Evolutionary conservation across 2,329 filamentous ascomycete species (phyloP), one percentile per base, ranked within the genome.

Genomic region (Colletotrichum navitas): DNA sequence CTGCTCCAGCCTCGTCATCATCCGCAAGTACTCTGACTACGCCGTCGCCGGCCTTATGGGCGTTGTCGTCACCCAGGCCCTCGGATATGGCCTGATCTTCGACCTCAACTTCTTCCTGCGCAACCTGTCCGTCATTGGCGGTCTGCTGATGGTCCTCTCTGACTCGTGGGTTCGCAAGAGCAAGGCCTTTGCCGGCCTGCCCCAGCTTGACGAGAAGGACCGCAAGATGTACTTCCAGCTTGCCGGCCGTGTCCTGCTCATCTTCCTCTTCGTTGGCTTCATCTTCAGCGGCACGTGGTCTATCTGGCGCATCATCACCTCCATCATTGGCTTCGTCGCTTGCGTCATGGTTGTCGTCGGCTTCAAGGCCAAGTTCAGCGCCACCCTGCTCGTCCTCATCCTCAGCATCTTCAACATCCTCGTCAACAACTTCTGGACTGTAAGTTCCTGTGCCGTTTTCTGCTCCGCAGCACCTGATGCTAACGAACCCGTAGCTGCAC

Each of bases 221-320:
- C 93, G 95, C 85, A 99, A 98, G 89, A 98, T 98, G 95, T 99
- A 99, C 88, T 97, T 99, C 85, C 96, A 98, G 89, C 92, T 99
- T 74, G 96, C 96, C 76, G 96, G 96, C 45, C 92, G 96, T 77
- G 94, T 99, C 45, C 88, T 99, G 75, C 88, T 99, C 77, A 98
- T 99, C 85, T 98, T 99, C 89, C 89, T 99, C 76, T 99, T 99
- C 82, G 83, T 98, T 76, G 96, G 96, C 72, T 99, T 99, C 79
- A 93, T 99, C 78, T 97, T 98, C 85, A 93, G 94, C 68, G 96
- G 96, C 76, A 88, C 95, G 78, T 99, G 96, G 96, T 93, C 90
- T 79, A 83, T 98, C 78, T 94, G 94, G 88, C 91, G 96, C 79
- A 88, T 98, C 62, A 78, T 94, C 65, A 95, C 98, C 76, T 96